Conservation (phyloP, 78 protist genomes). For the Dictyostelium purpureum region DNA sequence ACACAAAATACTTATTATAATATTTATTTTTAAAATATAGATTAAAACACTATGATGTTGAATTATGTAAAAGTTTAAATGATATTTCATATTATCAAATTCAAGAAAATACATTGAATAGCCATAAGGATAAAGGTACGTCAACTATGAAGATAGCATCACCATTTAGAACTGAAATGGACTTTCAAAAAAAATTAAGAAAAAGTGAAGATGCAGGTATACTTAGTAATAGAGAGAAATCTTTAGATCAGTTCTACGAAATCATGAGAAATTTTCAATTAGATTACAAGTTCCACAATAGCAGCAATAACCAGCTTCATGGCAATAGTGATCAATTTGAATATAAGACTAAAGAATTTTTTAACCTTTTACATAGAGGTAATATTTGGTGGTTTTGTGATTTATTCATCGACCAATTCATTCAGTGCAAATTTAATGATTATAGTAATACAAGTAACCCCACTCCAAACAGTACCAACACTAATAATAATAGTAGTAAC, state of each 20-base stretch:
- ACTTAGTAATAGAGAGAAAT: constrained; percentile 29
- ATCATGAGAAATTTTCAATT: constrained; percentile 22
- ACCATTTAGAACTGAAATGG: constrained; percentile 47
- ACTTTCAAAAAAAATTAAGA: constrained; percentile 35
- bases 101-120: constrained; percentile 4
- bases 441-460: background rate
- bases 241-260: constrained; percentile 40
- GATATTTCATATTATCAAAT: background rate
- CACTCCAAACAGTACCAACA: background rate
- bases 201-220: constrained; percentile 21
- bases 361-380: background rate
- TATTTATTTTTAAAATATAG: background rate
- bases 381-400: constrained; percentile 81
- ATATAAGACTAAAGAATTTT: constrained; percentile 22
- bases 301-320: background rate
- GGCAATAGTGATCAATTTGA: background rate
- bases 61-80: background rate
- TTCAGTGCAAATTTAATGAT: too few species aligned
- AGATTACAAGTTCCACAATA: background rate
- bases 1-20: background rate
- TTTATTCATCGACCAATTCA: constrained; percentile 48
- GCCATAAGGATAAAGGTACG: background rate
- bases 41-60: background rate
- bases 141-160: background rate
- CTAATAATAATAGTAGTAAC: background rate